These are phyloP conservation scores for Malus sieversii DNA, from an alignment of 306 rosid genomes.

Conservation along the genomic window DNA sequence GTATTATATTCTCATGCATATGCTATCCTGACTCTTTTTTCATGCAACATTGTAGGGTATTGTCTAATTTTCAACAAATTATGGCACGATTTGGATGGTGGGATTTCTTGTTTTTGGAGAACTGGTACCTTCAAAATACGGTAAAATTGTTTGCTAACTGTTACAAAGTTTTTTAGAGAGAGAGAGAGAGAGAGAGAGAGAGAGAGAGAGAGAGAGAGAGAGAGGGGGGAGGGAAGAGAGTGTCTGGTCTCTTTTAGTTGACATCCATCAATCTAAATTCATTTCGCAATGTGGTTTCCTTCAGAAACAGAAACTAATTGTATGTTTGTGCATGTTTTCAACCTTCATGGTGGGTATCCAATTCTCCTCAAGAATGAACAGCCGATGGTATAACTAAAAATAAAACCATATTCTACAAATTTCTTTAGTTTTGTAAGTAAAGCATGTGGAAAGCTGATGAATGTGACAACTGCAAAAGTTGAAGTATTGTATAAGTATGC, in stretches of 20 bases:
- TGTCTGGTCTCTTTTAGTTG: background rate
- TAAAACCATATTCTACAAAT: background rate
- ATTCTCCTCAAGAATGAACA: background rate
- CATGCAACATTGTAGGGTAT: background rate
- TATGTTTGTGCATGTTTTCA: background rate
- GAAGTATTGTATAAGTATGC: background rate
- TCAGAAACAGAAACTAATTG: background rate
- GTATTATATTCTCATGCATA: background rate
- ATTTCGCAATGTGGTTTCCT: background rate
- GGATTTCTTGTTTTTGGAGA: background rate
- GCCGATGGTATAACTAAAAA: background rate
- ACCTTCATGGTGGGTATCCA: slow-evolving; percentile 4
- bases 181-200: background rate
- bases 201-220: background rate
- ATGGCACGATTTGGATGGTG: background rate
- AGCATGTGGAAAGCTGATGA: too few species aligned
- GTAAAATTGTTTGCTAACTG: too few species aligned
- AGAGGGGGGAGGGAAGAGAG: background rate
- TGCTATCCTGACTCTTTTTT: background rate
- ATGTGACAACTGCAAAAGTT: background rate
- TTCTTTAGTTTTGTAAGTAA: too few species aligned
- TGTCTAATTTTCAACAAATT: background rate
- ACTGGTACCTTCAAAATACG: too few species aligned
- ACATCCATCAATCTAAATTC: background rate
- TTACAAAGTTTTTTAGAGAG: background rate